Percentiles rank a stretch among this genome's conserved stretches.
These are phyloP conservation scores for Rubroboletus satanas DNA, from an alignment of 768 basidiomycete genomes.

Conservation along the genomic window DNA sequence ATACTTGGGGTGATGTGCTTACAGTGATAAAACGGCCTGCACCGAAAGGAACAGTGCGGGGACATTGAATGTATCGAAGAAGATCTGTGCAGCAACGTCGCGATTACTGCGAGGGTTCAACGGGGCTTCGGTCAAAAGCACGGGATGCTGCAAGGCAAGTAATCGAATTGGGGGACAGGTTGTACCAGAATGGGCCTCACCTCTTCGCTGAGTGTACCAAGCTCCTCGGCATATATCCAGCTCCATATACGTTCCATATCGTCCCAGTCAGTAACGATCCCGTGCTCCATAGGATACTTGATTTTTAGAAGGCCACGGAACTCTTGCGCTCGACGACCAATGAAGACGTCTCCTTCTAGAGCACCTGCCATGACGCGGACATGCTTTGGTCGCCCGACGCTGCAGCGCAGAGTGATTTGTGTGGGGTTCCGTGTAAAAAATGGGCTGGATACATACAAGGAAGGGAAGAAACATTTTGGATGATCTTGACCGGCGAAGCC, in stretches of 20 bases:
- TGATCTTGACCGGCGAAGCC: conserved; percentile 99
- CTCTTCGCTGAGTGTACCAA: conserved; percentile 95
- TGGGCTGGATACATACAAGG: conserved; percentile 69
- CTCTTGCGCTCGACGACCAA: conserved; percentile 93
- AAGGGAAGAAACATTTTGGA: conserved; percentile 99
- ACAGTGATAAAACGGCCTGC: conserved; percentile 96
- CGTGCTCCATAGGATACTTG: conserved; percentile 99
- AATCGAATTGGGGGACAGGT: not conserved
- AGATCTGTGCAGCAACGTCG: conserved; percentile 96
- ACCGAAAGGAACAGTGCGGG: conserved; percentile 96
- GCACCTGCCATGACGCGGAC: conserved; percentile 97
- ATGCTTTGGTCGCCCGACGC: conserved; percentile 96
- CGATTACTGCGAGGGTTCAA: conserved; percentile 95
- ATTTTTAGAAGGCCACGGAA: conserved; percentile 94
- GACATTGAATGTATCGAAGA: conserved; percentile 99
- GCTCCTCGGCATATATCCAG: conserved; percentile 94
- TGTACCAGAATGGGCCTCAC: conserved; percentile 39
- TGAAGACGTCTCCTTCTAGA: conserved; percentile 93
- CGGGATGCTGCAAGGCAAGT: conserved; percentile 72
- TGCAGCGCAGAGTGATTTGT: conserved; percentile 33
- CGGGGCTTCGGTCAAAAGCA: conserved; percentile 94
- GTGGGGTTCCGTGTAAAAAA: conserved; percentile 30
- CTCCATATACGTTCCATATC: conserved; percentile 99
- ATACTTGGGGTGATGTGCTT: conserved; percentile 32
- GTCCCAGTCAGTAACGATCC: conserved; percentile 99